Evolutionary conservation across 305 asterid genomes (phyloP), one percentile per base, ranked within the genome.

Genomic region (Vinca major): DNA sequence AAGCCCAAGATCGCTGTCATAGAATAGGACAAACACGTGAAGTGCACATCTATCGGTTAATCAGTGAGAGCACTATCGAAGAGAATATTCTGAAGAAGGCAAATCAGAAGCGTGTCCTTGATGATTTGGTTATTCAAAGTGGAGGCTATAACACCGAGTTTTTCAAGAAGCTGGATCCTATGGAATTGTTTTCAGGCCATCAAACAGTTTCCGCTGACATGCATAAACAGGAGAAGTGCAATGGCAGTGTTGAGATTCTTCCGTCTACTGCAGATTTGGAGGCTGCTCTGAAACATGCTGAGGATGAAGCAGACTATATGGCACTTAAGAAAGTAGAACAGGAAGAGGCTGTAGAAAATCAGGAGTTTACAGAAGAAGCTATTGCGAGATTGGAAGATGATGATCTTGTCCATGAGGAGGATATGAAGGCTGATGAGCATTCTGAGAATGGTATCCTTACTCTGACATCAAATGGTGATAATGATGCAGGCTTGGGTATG

Each of bases 251-350:
- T 73, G 98, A 86, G 76, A 68, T 75, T 61, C 66, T 81, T 74
- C 76, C 89, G 71, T 91, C 99, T 78, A 83, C 81, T 75, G 92
- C 85, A 14, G 98, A 94, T 73, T 82, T 94, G 81, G 99, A 94
- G 81, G 97, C 98, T 77, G 99, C 99, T 76, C 79, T 94, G 77
- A 92, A 88, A 81, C 82, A 86, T 81, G 99, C 96, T 58, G 99
- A 94, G 82, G 99, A 94, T 86, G 99, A 94, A 81, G 99, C 98
- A 10, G 99, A 91, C 78, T 94, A 94, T 86, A 91, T 94, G 94
- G 99, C 99, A 13, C 79, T 91, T 79, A 91, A 94, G 86, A 94
- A 81, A 86, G 97, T 94, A 75, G 98, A 94, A 78, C 91, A 94
- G 77, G 99, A 94, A 80, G 99, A 94, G 85, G 99, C 96, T 71